A percentile compares a stretch with the other conserved stretches of the same genome.
These are phyloP conservation scores for Spirogloea muscicola DNA, from an alignment of 139 green algal genomes.

Conservation along the genomic window DNA sequence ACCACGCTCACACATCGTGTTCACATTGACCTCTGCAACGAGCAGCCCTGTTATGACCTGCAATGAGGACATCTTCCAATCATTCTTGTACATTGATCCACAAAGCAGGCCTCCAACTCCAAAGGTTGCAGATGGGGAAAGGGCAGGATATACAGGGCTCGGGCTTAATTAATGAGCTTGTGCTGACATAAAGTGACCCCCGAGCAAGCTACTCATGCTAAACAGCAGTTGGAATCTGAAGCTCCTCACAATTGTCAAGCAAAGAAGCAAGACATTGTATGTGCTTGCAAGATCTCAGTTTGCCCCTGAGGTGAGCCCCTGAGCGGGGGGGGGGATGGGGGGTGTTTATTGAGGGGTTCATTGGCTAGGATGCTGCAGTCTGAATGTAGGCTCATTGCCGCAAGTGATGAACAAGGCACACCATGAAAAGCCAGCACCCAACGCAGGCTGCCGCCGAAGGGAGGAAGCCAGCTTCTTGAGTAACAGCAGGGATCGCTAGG, in stretches of 20 bases:
- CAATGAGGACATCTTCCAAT: too few species aligned
- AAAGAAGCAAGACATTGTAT: not conserved
- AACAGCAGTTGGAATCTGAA: too few species aligned
- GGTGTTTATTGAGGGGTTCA: not conserved
- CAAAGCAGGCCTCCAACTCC: not conserved
- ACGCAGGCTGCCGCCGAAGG: constrained; percentile 47
- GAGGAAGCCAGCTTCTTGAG: constrained; percentile 52
- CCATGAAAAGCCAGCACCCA: constrained; percentile 58
- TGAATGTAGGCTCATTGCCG: too few species aligned
- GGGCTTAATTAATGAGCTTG: not conserved
- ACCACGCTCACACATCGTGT: constrained; percentile 20
- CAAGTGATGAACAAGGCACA: constrained; percentile 36
- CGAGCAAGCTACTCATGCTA: too few species aligned
- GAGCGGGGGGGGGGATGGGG: too few species aligned
- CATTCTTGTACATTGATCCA: too few species aligned
- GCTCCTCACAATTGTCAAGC: not conserved
- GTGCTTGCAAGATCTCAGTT: not conserved
- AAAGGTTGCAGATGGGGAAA: too few species aligned
- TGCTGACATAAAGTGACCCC: too few species aligned
- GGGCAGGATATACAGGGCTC: too few species aligned
- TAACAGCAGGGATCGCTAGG: constrained; percentile 58
- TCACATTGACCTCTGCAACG: constrained; percentile 33
- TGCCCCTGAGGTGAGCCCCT: not conserved
- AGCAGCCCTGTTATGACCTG: constrained; percentile 8
- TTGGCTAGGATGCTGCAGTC: not conserved